These are phyloP conservation scores for Russula sp. DNA, from an alignment of 768 basidiomycete species.

Conservation along the genomic window DNA sequence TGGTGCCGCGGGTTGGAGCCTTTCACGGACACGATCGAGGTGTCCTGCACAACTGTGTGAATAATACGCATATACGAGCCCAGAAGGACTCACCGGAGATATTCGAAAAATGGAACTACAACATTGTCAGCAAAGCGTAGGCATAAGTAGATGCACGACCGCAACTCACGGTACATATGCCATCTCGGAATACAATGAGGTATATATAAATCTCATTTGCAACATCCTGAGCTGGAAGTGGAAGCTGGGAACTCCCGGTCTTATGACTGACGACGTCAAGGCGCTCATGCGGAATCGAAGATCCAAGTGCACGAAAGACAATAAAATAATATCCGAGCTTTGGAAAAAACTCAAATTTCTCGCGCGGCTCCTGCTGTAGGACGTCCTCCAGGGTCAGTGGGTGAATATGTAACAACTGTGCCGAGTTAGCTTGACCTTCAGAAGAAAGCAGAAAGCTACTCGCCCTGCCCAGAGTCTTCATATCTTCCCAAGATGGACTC, in stretches of 20 bases:
- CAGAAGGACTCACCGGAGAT: constrained; percentile 45
- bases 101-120: constrained; percentile 85
- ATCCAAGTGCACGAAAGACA: constrained; percentile 77
- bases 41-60: constrained; percentile 46
- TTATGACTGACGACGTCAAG: constrained; percentile 28
- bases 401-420: constrained; percentile 76
- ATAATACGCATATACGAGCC: constrained; percentile 3
- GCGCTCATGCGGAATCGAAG: constrained; percentile 37
- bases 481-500: constrained; percentile 82
- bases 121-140: background rate
- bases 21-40: constrained; percentile 63
- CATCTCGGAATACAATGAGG: constrained; percentile 81
- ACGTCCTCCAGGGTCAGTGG: constrained; percentile 93
- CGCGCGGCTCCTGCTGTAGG: constrained; percentile 81
- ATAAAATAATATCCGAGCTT: constrained; percentile 90
- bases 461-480: constrained; percentile 80
- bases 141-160: background rate
- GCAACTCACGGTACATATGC: constrained; percentile 62
- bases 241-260: constrained; percentile 15
- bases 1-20: constrained; percentile 56
- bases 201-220: constrained; percentile 82
- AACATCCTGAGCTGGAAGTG: constrained; percentile 33
- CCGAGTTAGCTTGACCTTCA: background rate
- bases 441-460: constrained; percentile 11
- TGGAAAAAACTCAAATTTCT: constrained; percentile 84